A percentile compares a stretch with the other conserved stretches of the same genome.
Conservation (phyloP, 768 basidiomycete genomes). For the Serendipita indica region DNA sequence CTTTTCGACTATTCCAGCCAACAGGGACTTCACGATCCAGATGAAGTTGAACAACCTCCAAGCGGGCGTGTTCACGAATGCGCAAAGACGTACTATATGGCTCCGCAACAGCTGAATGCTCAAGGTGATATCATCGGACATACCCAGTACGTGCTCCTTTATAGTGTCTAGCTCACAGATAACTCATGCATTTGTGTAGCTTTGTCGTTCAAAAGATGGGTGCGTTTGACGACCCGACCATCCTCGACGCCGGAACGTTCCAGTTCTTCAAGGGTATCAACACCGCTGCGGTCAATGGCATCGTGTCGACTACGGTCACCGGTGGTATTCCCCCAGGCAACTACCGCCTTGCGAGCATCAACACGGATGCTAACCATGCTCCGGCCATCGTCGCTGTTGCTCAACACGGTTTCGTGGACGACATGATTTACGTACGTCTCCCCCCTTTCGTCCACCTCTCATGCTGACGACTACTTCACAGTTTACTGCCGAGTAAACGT, state of each 20-base stretch:
- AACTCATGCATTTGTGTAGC: not conserved
- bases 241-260: slow-evolving; percentile 36
- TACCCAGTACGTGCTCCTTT: slow-evolving; percentile 27
- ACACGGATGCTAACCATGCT: slow-evolving; percentile 42
- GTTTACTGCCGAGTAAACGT: slow-evolving; percentile 17
- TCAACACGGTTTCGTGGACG: slow-evolving; percentile 46
- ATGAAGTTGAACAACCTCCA: slow-evolving; percentile 34
- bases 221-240: slow-evolving; percentile 31
- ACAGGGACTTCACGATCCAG: slow-evolving; percentile 35
- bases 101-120: slow-evolving; percentile 38
- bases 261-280: slow-evolving; percentile 35
- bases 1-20: slow-evolving; percentile 30
- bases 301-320: slow-evolving; percentile 34
- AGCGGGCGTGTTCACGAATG: slow-evolving; percentile 44
- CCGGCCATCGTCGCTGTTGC: slow-evolving; percentile 43
- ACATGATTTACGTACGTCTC: slow-evolving; percentile 33
- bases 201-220: slow-evolving; percentile 38
- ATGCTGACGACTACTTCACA: not conserved
- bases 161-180: not conserved
- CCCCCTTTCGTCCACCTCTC: not conserved
- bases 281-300: slow-evolving; percentile 5
- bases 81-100: slow-evolving; percentile 39
- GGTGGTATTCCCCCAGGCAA: slow-evolving; percentile 41
- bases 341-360: slow-evolving; percentile 47
- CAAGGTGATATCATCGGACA: slow-evolving; percentile 41